Evolutionary conservation across 225 moss, liverwort and hornwort genomes (phyloP).

Genomic region (Pseudisothecium myosuroides): DNA sequence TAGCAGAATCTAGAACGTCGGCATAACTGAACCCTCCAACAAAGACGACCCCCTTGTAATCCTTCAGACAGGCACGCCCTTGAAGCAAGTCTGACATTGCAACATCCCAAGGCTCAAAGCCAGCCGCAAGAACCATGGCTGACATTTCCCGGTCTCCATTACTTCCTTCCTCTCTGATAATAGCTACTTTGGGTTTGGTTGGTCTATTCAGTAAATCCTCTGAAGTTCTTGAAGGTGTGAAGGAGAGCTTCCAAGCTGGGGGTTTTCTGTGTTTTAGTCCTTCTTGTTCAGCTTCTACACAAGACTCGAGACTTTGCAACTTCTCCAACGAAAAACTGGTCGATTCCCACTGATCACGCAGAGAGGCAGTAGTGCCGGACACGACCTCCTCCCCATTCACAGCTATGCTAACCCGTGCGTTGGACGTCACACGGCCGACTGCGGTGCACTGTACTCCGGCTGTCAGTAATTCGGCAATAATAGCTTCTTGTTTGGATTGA

Average conservation of each 20-base stretch:
- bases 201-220: slow-evolving; percentile 37
- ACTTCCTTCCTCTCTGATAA: slow-evolving; percentile 96
- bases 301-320: slow-evolving; percentile 76
- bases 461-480: slow-evolving; percentile 41
- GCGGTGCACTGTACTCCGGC: slow-evolving; percentile 51
- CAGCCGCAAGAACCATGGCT: slow-evolving; percentile 83
- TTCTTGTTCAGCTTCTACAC: slow-evolving; percentile 79
- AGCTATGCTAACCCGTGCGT: slow-evolving; percentile 48
- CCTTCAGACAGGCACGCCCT: slow-evolving; percentile 44
- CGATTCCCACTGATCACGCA: slow-evolving; percentile 91
- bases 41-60: slow-evolving; percentile 74
- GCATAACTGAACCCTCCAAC: slow-evolving; percentile 98
- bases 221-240: slow-evolving; percentile 54
- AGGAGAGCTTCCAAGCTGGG: slow-evolving; percentile 78
- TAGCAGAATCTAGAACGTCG: slow-evolving; percentile 95
- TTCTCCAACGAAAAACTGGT: slow-evolving; percentile 85
- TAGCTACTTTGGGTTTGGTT: slow-evolving; percentile 77
- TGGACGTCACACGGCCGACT: slow-evolving; percentile 60
- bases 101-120: slow-evolving; percentile 97
- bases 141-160: slow-evolving; percentile 98
- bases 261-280: slow-evolving; percentile 56
- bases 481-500: slow-evolving; percentile 37
- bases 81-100: slow-evolving; percentile 88
- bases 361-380: slow-evolving; percentile 41
- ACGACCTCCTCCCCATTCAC: slow-evolving; percentile 52